Conservation (phyloP, 2,329 filamentous ascomycete species). For the Pseudocercospora cruenta region DNA sequence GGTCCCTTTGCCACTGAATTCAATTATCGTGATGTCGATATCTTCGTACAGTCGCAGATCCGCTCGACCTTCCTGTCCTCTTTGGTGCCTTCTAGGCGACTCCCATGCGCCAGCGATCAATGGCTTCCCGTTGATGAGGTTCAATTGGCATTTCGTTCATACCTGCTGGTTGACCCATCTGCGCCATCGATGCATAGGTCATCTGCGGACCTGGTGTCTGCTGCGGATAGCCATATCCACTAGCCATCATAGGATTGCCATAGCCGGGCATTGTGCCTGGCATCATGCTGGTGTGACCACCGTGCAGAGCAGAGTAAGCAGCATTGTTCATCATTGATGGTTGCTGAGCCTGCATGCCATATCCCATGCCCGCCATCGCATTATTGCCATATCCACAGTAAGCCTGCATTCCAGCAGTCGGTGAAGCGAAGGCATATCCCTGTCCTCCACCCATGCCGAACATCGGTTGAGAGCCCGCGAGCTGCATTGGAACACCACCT, state of each 20-base stretch:
- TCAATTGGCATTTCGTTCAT: background rate
- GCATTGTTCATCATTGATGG: slow-evolving; percentile 21
- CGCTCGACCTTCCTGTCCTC: background rate
- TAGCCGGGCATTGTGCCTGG: background rate
- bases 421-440: slow-evolving; percentile 32
- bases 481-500: slow-evolving; percentile 17
- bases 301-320: slow-evolving; percentile 24
- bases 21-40: background rate
- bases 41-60: background rate
- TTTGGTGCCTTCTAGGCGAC: background rate
- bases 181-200: slow-evolving; percentile 2
- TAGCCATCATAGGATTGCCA: background rate
- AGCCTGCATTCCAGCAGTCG: slow-evolving; percentile 28
- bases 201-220: slow-evolving; percentile 3
- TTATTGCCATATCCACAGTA: slow-evolving; percentile 22
- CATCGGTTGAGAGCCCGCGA: slow-evolving; percentile 23
- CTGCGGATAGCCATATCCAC: slow-evolving; percentile 5
- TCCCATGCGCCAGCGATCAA: slow-evolving; percentile 8
- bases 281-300: slow-evolving; percentile 13
- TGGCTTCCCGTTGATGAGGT: slow-evolving; percentile 4
- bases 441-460: slow-evolving; percentile 21
- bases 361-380: slow-evolving; percentile 15
- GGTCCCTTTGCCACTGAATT: background rate
- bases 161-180: background rate
- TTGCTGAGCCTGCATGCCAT: slow-evolving; percentile 19